Conservation (phyloP, 2,329 filamentous ascomycete species). For the Colletotrichum lupini region DNA sequence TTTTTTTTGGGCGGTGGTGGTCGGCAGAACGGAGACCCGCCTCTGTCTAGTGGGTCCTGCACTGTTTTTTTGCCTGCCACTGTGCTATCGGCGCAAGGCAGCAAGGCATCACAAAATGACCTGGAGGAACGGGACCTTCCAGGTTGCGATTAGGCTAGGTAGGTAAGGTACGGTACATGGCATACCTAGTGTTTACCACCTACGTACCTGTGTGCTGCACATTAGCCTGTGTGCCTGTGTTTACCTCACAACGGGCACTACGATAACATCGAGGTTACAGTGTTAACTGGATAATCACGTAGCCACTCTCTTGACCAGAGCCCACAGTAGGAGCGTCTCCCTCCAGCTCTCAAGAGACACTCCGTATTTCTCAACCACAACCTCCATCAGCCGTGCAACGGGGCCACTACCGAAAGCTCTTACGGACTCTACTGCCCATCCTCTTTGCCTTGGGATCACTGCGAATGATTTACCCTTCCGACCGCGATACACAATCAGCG, state of each 20-base stretch:
- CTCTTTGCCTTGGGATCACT: neutral
- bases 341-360: neutral
- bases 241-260: neutral
- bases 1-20: conserved; percentile 60
- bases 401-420: neutral
- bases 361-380: neutral
- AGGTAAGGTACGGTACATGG: too few relatives aligned
- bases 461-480: neutral
- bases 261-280: neutral
- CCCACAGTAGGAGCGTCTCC: neutral
- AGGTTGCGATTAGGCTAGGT: neutral
- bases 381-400: neutral
- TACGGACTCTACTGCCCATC: neutral
- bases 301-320: neutral
- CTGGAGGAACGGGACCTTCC: neutral
- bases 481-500: neutral
- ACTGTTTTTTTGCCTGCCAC: neutral
- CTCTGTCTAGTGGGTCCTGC: neutral
- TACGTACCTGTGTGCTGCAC: too few relatives aligned
- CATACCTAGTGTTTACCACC: too few relatives aligned
- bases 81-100: neutral
- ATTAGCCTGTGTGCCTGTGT: neutral
- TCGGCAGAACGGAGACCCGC: conserved; percentile 50
- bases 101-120: neutral
- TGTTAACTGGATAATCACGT: neutral